Base-by-base conservation (phyloP, 306 rosid genomes). In the Geum urbanum region DNA sequence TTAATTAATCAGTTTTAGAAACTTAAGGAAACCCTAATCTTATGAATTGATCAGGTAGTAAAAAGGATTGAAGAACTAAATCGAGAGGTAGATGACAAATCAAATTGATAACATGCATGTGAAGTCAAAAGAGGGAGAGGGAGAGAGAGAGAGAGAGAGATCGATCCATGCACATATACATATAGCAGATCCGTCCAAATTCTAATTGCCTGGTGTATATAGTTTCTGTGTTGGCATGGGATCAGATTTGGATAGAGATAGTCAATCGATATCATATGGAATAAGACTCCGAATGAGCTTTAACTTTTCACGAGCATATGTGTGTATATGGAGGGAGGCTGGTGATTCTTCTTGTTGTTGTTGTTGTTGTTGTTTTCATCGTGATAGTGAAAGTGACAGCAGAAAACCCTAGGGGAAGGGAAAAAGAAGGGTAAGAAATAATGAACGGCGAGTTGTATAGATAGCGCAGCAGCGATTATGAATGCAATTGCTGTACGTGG, bases 381-480 rank as follows among this genome's bases (percentile, higher is more conserved):
- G 5, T 49, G 73, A 52, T 72, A 51, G 72, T 41, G 67, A 80
- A 68, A 78, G 76, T 13, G 63, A 72, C 67, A 44, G 71, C 53
- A 51, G 63, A 15, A 64, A 76, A 65, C 73, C 72, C 64, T 53
- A 70, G 58, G 12, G 52, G 54, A 24, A 57, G 51, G 24, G 59
- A 66, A 16, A 61, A 27, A 45, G 71, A 41, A 69, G 43, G 41
- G 64, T 32, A 59, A 59, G 43, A 59, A 35, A 35, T 10, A 27
- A 15, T 32, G 32, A 14, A 59, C 64, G 44, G 45, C 5, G 44
- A 59, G 44, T 7, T 11, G 37, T 32, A 32, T 32, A 32, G 37
- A 32, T 32, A 32, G 37, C 37, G 22, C 63, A 27, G 43, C 43
- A 58, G 9, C 16, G 46, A 37, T 60, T 12, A 60, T 12, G 16